Evolutionary conservation across 1,139 yeast genomes (phyloP), one percentile per base, ranked within the genome.

Genomic region (Nadsonia commutata): DNA sequence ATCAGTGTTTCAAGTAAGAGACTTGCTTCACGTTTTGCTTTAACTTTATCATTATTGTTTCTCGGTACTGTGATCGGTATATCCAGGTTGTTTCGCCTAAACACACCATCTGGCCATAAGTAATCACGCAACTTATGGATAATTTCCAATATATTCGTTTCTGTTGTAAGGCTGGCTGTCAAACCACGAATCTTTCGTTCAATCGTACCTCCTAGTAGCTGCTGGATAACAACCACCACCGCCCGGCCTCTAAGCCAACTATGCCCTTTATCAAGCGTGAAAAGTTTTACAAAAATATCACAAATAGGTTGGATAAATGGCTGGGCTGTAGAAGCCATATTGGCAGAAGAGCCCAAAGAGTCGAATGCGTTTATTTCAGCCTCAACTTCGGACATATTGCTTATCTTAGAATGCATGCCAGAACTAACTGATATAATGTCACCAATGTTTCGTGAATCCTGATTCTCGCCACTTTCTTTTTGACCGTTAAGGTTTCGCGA

Each of bases 191-290:
- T 71, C 49, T 79, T 79, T 55, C 76, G 78, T 56, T 88, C 96
- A 45, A 86, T 79, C 0, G 96, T 81, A 2, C 94, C 84, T 0
- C 96, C 96, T 43, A 88, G 70, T 1, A 88, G 60, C 58, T 85
- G 95, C 58, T 86, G 96, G 38, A 86, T 65, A 2, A 88, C 76
- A 2, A 85, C 78, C 37, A 86, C 71, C 3, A 85, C 68, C 0
- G 96, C 95, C 41, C 88, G 67, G 0, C 95, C 96, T 44, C 94
- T 65, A 1, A 86, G 62, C 95, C 95, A 85, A 46, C 59, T 59
- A 44, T 75, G 77, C 2, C 82, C 69, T 38, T 70, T 72, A 45
- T 78, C 76, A 21, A 84, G 63, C 19, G 83, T 76, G 61, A 88
- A 88, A 0, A 85, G 57, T 0, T 81, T 67, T 18, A 83, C 72